Evolutionary conservation across 140 eudicot species (phyloP).

Genomic region (Senecio squalidus): DNA sequence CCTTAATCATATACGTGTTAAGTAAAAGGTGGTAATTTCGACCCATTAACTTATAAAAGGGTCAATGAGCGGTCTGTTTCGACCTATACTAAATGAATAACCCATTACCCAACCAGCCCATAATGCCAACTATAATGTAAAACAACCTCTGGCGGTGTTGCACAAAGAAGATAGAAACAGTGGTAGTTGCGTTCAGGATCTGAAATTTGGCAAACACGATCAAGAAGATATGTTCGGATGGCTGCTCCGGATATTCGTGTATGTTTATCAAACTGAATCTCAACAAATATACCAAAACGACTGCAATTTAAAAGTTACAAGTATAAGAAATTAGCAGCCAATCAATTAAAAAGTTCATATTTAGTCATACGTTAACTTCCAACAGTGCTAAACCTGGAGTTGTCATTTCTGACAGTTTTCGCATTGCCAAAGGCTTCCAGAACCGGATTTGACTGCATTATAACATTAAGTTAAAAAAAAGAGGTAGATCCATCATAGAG

Average conservation of each 20-base stretch:
- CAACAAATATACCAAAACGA: conserved; percentile 96
- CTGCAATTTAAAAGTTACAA: conserved; percentile 42
- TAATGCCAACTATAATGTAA: conserved; percentile 1
- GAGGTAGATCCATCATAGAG: conserved; percentile 10
- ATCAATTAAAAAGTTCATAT: not conserved
- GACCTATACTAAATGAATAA: too few relatives aligned
- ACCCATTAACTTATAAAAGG: too few relatives aligned
- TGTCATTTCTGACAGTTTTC: too few relatives aligned
- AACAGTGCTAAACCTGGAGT: conserved; percentile 62
- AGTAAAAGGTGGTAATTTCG: too few relatives aligned
- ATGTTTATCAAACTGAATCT: conserved; percentile 85
- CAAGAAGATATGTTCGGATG: conserved; percentile 92
- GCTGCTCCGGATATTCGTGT: conserved; percentile 88
- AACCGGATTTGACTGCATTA: too few relatives aligned
- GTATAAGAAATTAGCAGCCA: conserved; percentile 7
- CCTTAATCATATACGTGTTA: not conserved
- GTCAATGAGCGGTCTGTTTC: too few relatives aligned
- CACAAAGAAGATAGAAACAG: too few relatives aligned
- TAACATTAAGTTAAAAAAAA: conserved; percentile 7
- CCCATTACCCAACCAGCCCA: not conserved
- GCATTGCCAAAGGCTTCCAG: conserved; percentile 99
- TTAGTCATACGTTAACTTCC: conserved; percentile 14
- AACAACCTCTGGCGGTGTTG: conserved; percentile 85
- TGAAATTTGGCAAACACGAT: conserved; percentile 94
- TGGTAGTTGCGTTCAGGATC: too few relatives aligned